Base-by-base conservation (phyloP, 2,329 filamentous ascomycete species). In the Atkinsonella hypoxylon region DNA sequence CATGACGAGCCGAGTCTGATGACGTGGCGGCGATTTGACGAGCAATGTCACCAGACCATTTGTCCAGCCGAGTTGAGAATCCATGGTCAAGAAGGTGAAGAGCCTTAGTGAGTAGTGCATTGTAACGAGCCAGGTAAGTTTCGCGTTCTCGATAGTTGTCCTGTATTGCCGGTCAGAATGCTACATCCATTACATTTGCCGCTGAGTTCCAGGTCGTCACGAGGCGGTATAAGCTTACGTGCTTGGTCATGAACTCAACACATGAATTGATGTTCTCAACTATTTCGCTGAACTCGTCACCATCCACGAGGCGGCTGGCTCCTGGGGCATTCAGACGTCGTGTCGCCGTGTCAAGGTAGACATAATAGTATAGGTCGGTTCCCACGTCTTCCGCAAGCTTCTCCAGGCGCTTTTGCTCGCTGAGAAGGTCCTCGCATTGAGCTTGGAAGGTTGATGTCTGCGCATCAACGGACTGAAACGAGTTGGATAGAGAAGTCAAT, bases 371-470 rank as follows among this genome's bases (percentile, higher is more conserved):
- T n/a, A 96, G 73, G 59, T 96, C 94, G 22, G 87, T 86, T 26
- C 87, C 85, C 51, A 98, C 85, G 52, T 89, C 84, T 57, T 94
- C 81, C 2, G 89, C 89, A 41, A 98, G 76, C 56, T 77, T 78
- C 54, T 87, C 82, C 40, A 96, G 76, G 22, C 87, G 81, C 59
- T 78, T 81, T 68, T 97, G 89, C 59, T 95, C 90, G 1, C 79
- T 74, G 31, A 97, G 71, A 2, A 98, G 75, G 51, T 88, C 86
- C 63, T 96, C 89, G 67, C 93, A 98, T 67, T 95, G 89, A 45
- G 85, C 81, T 64, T 90, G 87, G 70, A 98, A 97, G 13, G 86
- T 84, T n/a, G 85, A 87, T 0, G 93, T 98, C 69, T 97, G 91
- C 10, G 79, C 74, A 60, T 96, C 89, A 46, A 98, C 91, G 0